Evolutionary conservation across 2,329 filamentous ascomycete species (phyloP).

Genomic region (Eutypa lata): DNA sequence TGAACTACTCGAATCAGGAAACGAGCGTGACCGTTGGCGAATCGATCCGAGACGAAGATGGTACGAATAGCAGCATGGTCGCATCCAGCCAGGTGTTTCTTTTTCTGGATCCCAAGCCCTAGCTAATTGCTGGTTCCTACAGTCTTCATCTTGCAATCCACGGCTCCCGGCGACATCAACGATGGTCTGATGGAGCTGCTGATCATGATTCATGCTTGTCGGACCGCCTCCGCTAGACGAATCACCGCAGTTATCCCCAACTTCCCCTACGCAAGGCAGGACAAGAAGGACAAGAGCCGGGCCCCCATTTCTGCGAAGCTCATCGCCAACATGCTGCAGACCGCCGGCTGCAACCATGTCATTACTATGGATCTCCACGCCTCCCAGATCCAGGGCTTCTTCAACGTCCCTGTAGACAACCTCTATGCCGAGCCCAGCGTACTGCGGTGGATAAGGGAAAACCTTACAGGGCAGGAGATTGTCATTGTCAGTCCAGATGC

Average conservation of each 20-base stretch:
- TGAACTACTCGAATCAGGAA: slow-evolving; percentile 85
- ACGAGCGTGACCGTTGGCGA: slow-evolving; percentile 92
- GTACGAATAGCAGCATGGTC: slow-evolving; percentile 32
- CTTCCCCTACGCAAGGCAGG: slow-evolving; percentile 93
- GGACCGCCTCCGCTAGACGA: slow-evolving; percentile 66
- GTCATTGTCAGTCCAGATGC: slow-evolving; percentile 95
- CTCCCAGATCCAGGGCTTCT: slow-evolving; percentile 93
- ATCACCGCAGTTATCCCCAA: slow-evolving; percentile 96
- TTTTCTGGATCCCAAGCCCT: slow-evolving; percentile 65
- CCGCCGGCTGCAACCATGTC: slow-evolving; percentile 86
- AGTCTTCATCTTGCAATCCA: slow-evolving; percentile 95
- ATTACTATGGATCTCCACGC: slow-evolving; percentile 97
- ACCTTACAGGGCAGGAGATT: slow-evolving; percentile 75
- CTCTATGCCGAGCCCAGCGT: slow-evolving; percentile 93
- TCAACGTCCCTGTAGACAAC: slow-evolving; percentile 75
- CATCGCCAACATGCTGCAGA: slow-evolving; percentile 97
- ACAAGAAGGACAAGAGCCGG: slow-evolving; percentile 92
- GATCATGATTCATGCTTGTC: slow-evolving; percentile 96
- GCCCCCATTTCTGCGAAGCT: slow-evolving; percentile 96
- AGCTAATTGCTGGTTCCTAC: slow-evolving; percentile 40
- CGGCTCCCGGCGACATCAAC: slow-evolving; percentile 93
- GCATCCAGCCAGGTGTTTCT: slow-evolving; percentile 39
- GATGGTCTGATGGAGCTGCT: slow-evolving; percentile 97
- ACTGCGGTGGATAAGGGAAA: slow-evolving; percentile 85
- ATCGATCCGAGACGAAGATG: slow-evolving; percentile 92